Conservation (phyloP, 768 basidiomycete species). For the Daedaleopsis nitida region DNA sequence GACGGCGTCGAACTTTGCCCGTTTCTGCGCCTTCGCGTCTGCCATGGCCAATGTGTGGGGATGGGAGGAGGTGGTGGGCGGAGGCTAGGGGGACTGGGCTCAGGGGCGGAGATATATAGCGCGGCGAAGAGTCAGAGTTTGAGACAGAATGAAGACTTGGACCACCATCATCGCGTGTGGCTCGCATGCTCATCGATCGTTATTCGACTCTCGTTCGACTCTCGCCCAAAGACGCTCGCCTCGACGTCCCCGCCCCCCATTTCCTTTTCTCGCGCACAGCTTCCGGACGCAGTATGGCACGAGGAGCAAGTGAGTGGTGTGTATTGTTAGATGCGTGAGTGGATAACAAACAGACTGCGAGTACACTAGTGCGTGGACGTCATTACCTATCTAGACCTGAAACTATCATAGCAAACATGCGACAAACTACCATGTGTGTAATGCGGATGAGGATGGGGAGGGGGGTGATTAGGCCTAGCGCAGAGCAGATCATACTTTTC, state of each 20-base stretch:
- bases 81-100: too few relatives aligned
- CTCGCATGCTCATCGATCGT: not conserved
- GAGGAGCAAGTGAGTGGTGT: not conserved
- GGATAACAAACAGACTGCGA: not conserved
- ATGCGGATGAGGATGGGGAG: not conserved
- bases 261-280: not conserved
- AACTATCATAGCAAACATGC: not conserved
- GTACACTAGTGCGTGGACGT: not conserved
- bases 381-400: not conserved
- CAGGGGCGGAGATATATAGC: not conserved
- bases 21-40: constrained; percentile 28
- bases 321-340: not conserved
- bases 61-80: not conserved
- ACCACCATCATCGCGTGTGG: too few relatives aligned
- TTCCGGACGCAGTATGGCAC: too few relatives aligned
- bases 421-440: not conserved
- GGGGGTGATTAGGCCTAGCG: not conserved
- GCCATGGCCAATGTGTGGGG: not conserved
- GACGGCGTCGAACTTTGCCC: constrained; percentile 69
- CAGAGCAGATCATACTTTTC: not conserved
- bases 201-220: not conserved
- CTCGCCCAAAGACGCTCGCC: not conserved
- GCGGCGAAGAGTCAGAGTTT: too few relatives aligned
- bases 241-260: not conserved
- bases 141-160: too few relatives aligned